These are phyloP conservation scores for Aspergillus ostianus DNA, from an alignment of 495 filamentous ascomycete species.

Conservation along the genomic window DNA sequence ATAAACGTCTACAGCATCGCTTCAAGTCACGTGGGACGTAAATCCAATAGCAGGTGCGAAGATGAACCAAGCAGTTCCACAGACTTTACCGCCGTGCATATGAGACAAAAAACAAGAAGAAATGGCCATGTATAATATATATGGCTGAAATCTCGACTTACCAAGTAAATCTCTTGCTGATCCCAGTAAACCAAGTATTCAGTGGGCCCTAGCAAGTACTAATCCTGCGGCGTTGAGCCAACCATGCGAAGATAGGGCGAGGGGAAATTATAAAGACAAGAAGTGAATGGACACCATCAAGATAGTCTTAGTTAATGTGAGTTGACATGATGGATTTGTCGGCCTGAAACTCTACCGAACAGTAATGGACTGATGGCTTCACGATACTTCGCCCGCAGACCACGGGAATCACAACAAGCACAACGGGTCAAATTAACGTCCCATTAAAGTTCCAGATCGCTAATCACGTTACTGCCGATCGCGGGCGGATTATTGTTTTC, in stretches of 20 bases:
- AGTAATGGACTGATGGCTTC: neutral
- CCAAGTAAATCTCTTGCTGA: neutral
- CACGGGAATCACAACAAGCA: neutral
- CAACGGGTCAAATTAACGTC: conserved; percentile 9
- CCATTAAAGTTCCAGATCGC: conserved; percentile 21
- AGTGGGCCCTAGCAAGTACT: neutral
- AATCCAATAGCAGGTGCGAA: neutral
- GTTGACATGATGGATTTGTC: neutral
- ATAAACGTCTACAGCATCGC: neutral
- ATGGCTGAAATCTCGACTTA: neutral
- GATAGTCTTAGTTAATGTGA: neutral
- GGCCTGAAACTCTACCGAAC: neutral
- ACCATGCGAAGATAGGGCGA: neutral
- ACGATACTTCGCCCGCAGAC: neutral
- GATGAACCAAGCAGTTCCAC: neutral
- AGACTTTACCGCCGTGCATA: neutral
- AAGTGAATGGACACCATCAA: neutral
- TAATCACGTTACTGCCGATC: conserved; percentile 20
- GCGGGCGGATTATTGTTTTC: conserved; percentile 16
- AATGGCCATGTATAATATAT: neutral
- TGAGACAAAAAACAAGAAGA: neutral
- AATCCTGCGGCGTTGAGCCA: neutral
- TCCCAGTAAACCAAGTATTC: neutral
- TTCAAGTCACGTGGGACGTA: neutral
- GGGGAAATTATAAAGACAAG: neutral